These are phyloP conservation scores for Rhodotorula sp. DNA, from an alignment of 1,284 basidiomycete species.

Conservation along the genomic window DNA sequence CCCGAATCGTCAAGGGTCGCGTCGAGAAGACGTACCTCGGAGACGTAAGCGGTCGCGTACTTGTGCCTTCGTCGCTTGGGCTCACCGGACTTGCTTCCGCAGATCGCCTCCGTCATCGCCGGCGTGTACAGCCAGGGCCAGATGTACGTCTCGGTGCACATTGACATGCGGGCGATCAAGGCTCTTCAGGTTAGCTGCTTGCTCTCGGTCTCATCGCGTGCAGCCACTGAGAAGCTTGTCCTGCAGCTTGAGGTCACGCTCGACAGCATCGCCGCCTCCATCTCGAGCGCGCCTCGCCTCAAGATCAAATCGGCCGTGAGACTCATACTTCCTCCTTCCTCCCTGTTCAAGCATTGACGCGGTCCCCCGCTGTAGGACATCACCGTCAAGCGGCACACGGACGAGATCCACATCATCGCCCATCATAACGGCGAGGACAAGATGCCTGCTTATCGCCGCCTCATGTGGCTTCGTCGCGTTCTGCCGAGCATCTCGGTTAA, in stretches of 20 bases:
- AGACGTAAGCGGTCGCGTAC: constrained; percentile 63
- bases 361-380: constrained; percentile 24
- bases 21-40: constrained; percentile 93
- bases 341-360: not conserved
- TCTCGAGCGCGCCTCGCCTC: constrained; percentile 81
- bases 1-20: constrained; percentile 94
- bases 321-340: not conserved
- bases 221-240: not conserved
- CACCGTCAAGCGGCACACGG: constrained; percentile 52
- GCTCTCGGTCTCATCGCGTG: not conserved
- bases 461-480: constrained; percentile 78
- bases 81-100: constrained; percentile 6
- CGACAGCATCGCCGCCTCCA: constrained; percentile 89
- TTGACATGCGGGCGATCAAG: constrained; percentile 84
- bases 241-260: constrained; percentile 82
- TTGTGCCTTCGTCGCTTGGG: not conserved
- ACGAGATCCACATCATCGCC: constrained; percentile 76
- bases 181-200: constrained; percentile 71
- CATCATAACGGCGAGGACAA: constrained; percentile 62
- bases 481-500: constrained; percentile 85
- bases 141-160: constrained; percentile 88
- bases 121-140: constrained; percentile 93
- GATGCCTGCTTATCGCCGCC: constrained; percentile 77
- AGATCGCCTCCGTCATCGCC: constrained; percentile 90
- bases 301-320: constrained; percentile 83